A percentile compares a stretch with the other conserved stretches of the same genome.
phyloP scores from a whole-genome alignment of 78 protist species.

The Anaeramoeba ignava region DNA sequence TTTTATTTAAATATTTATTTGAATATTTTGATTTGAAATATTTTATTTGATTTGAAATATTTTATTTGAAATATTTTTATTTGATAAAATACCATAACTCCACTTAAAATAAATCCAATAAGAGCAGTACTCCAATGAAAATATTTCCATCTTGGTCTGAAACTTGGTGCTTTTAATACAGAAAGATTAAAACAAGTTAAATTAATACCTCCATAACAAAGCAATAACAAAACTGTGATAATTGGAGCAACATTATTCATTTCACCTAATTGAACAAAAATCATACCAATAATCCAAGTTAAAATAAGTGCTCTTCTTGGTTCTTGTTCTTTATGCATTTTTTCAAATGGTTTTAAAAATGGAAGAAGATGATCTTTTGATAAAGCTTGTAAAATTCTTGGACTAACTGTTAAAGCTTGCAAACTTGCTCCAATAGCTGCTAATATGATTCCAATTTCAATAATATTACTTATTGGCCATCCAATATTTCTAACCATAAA shows the following conservation, averaged over 20 bases:
- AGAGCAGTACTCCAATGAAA: conserved; percentile 5
- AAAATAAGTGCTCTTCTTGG: neutral
- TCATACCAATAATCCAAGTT: neutral
- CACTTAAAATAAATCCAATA: neutral
- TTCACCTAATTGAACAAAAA: neutral
- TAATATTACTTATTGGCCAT: neutral
- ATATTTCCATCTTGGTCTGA: conserved; percentile 10
- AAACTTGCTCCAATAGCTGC: neutral
- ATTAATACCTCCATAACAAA: conserved; percentile 3
- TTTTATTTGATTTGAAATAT: too few relatives aligned
- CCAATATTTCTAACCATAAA: conserved; percentile 4
- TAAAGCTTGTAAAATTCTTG: neutral
- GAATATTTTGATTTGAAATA: too few relatives aligned
- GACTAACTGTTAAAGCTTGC: conserved; percentile 6
- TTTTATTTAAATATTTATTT: too few relatives aligned
- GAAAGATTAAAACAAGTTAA: conserved; percentile 10
- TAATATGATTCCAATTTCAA: conserved; percentile 12
- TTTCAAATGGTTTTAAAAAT: neutral
- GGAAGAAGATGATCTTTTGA: conserved; percentile 2
- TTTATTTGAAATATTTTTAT: too few relatives aligned
- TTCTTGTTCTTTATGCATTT: neutral
- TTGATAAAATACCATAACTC: too few relatives aligned
- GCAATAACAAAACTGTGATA: conserved; percentile 12
- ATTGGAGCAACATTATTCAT: conserved; percentile 11
- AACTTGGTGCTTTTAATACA: conserved; percentile 5